Base-by-base conservation (phyloP, 176 grass and related monocot species). In the Triticum timopheevii region DNA sequence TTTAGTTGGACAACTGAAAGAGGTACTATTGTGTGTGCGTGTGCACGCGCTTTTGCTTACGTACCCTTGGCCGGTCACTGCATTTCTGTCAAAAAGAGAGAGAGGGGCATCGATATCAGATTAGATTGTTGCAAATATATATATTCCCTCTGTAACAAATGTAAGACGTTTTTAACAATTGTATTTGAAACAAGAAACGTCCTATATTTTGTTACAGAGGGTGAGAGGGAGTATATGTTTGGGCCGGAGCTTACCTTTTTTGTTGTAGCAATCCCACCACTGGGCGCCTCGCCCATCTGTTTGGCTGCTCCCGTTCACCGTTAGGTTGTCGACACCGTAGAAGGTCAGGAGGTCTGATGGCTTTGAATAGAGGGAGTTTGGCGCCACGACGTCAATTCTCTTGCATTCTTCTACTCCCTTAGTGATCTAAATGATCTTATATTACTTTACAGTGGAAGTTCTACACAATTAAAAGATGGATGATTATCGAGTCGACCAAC, bases 251-350 rank as follows among this genome's bases (percentile, higher is more conserved):
- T 12, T 61, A 97, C 95, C 75, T 30, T 72, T 72, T 19, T 52
- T 12, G 2, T 65, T 76, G 23, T 62, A 88, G 80, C 91, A 90
- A 69, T 89, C 34, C 95, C 95, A 97, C 93, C 93, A 97, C n/a
- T 92, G 71, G 69, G 87, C 33, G 10, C 95, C 95, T 40, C 44
- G 80, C 27, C 93, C 93, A 4, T 95, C 89, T 31, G 95, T 92
- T 64, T 78, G 61, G 11, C 95, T 93, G 1, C 3, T 25, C 6
- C 95, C 95, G 3, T 84, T 13, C n/a, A 95, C 0, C 1, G 79
- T 89, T 27, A 97, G 50, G 54, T 76, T 28, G 61, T 90, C 45
- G 5, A 92, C 33, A 2, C 30, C 12, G 30, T 28, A 38, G 73
- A 97, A 87, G 19, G 89, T 85, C 13, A 97, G 3, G 27, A 97